Evolutionary conservation across 1,139 yeast genomes (phyloP).

Genomic region (Nakaseomyces delphensis): DNA sequence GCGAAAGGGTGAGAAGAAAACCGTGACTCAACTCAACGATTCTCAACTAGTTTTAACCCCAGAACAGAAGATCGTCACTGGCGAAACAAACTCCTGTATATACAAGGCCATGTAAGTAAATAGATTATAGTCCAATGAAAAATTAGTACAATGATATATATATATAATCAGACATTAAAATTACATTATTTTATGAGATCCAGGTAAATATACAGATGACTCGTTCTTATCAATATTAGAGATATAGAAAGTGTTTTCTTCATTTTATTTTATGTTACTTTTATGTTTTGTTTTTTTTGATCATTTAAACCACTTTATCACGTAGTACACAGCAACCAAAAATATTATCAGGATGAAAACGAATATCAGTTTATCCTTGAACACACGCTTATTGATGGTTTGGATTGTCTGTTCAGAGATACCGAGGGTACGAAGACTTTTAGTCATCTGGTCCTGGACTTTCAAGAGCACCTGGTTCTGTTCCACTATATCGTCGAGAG

Average conservation of each 20-base stretch:
- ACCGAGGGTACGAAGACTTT: constrained; percentile 72
- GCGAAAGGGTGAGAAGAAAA: background rate
- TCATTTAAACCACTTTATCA: constrained; percentile 56
- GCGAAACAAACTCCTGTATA: constrained; percentile 54
- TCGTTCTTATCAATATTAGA: no score
- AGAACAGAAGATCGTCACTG: constrained; percentile 56
- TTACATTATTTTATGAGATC: no score
- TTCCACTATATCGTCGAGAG: constrained; percentile 77
- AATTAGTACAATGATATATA: no score
- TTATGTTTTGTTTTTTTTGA: no score
- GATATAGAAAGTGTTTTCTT: background rate
- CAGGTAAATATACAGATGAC: no score
- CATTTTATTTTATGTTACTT: no score
- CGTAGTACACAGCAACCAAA: constrained; percentile 60
- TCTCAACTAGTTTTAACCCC: background rate
- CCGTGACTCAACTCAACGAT: background rate
- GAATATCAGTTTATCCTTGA: constrained; percentile 81
- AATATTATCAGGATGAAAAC: constrained; percentile 63
- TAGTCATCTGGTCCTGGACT: constrained; percentile 57
- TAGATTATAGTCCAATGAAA: no score
- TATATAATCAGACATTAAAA: no score
- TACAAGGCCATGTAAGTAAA: constrained; percentile 43
- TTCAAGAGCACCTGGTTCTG: constrained; percentile 66
- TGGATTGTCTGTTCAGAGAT: constrained; percentile 80
- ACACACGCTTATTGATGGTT: constrained; percentile 74